Percentiles rank a stretch among this genome's conserved stretches.
Evolutionary conservation across 371 early-diverging fungal genomes (phyloP).

Genomic region (Nematocida sp.): DNA sequence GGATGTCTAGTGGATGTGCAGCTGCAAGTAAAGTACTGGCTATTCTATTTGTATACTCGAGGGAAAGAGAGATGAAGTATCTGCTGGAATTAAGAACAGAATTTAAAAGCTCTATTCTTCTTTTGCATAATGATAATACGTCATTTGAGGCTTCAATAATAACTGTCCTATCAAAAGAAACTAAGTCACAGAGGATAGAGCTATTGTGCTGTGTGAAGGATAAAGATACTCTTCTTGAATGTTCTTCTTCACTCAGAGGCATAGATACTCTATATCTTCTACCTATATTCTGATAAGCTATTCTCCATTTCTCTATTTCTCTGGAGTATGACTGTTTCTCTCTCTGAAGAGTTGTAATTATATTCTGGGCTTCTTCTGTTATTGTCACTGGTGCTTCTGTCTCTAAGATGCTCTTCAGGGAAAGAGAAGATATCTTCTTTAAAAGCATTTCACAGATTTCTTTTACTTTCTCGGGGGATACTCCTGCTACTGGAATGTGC

Average conservation of each 20-base stretch:
- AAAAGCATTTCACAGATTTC: slow-evolving; percentile 24
- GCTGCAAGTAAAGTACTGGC: slow-evolving; percentile 32
- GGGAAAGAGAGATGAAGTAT: slow-evolving; percentile 38
- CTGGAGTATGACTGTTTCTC: not conserved
- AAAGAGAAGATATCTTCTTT: slow-evolving; percentile 14
- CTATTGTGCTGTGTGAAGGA: slow-evolving; percentile 1
- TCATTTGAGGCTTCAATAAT: not conserved
- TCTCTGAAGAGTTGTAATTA: not conserved
- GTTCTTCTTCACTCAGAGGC: slow-evolving; percentile 21
- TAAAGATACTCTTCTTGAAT: not conserved
- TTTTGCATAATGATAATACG: not conserved
- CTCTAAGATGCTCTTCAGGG: not conserved
- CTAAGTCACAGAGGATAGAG: not conserved
- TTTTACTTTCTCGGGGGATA: slow-evolving; percentile 6
- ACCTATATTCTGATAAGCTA: not conserved
- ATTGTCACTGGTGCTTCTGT: not conserved
- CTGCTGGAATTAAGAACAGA: slow-evolving; percentile 28
- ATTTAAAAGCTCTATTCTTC: slow-evolving; percentile 23
- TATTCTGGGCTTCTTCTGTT: not conserved
- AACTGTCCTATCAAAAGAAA: slow-evolving; percentile 43
- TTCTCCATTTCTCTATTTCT: slow-evolving; percentile 49
- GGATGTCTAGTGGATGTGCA: slow-evolving; percentile 18
- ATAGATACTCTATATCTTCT: not conserved
- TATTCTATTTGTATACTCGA: slow-evolving; percentile 42
- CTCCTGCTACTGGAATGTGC: slow-evolving; percentile 12